These are phyloP conservation scores for Zymoseptoria brevis DNA, from an alignment of 2,329 filamentous ascomycete genomes.

Conservation along the genomic window DNA sequence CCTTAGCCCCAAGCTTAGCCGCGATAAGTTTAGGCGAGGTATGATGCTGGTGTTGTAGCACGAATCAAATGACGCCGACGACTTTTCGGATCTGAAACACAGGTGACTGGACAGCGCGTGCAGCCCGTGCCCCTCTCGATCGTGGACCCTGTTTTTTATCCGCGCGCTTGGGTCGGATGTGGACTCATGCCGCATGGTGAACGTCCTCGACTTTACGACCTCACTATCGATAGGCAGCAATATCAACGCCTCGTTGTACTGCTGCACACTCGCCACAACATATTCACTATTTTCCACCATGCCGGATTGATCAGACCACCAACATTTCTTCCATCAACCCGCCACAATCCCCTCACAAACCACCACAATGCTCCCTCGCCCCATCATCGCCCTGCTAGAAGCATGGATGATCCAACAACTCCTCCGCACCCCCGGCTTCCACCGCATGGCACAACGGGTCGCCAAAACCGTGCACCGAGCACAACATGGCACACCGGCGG, in stretches of 20 bases:
- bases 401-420: conserved; percentile 37
- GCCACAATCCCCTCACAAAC: not conserved
- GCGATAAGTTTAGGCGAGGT: not conserved
- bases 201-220: not conserved
- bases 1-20: not conserved
- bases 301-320: not conserved
- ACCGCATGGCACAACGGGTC: conserved; percentile 44
- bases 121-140: not conserved
- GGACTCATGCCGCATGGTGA: not conserved
- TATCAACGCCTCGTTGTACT: not conserved
- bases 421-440: conserved; percentile 48
- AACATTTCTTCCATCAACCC: conserved; percentile 2
- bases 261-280: not conserved
- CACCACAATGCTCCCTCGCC: not conserved
- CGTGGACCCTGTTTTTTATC: not conserved
- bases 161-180: not conserved
- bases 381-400: conserved; percentile 31
- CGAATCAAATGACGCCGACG: not conserved
- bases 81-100: not conserved
- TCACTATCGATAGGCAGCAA: not conserved
- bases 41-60: not conserved
- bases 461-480: conserved; percentile 41
- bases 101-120: not conserved
- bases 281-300: not conserved
- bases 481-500: conserved; percentile 40